Base-by-base conservation (phyloP, 805 yeast genomes). In the Wickerhamiella nectarea region DNA sequence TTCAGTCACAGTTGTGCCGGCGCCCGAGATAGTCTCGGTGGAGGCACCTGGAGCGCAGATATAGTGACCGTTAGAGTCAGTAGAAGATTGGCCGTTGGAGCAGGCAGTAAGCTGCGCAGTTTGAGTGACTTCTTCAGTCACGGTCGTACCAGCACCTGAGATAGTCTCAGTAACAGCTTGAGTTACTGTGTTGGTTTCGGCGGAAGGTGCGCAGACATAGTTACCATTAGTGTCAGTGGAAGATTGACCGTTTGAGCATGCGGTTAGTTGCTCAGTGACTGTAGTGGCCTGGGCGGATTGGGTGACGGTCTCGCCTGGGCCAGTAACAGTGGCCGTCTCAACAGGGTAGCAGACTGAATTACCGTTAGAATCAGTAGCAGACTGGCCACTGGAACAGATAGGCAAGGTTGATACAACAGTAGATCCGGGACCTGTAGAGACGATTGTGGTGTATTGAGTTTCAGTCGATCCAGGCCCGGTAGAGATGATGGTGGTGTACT, bases 231-330 rank as follows among this genome's bases (percentile, higher is more conserved):
- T 15, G 11, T 20, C 37, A 22, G 43, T 39, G 7, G 35, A 14
- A 6, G 18, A 6, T 19, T 28, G 21, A 14, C 36, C 42, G 19
- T 28, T 7, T 11, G 41, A 26, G 35, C 35, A 28, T 41, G 26
- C 26, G 18, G 41, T 18, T 9, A 28, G 20, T 6, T 18, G 9
- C 8, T 48, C 43, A 11, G 50, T 44, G 34, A 48, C 46, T 11
- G 55, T 37, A 9, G 46, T 19, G 50, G n/a, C 52, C 12, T 56
- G 56, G 33, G 44, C 46, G 19, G 59, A 46, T 17, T 51, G 46
- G 8, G 56, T 52, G 34, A 46, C 43, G 25, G 40, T 43, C 3
- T 5, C 17, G 17, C 41, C 43, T 3, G 28, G 36, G 15, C 34
- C 36, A 6, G 43, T 40, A 6, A 40, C 38, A 8, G 43, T 40